Evolutionary conservation across 495 filamentous ascomycete species (phyloP).

Genomic region (Daldinia loculata): DNA sequence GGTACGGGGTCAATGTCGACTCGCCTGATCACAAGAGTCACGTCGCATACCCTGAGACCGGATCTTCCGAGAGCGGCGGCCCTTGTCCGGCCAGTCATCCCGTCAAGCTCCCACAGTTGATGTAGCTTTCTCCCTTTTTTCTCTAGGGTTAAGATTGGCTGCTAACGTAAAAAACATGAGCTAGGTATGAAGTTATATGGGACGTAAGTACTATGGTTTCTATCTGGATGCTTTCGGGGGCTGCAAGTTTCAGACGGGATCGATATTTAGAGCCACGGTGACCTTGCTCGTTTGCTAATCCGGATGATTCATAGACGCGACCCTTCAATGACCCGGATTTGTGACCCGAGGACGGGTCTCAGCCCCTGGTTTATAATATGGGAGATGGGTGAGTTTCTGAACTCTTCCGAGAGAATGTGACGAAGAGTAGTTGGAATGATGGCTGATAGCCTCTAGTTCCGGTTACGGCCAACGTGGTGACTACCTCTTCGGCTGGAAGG

Average conservation of each 20-base stretch:
- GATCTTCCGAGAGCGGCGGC: slow-evolving; percentile 45
- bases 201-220: slow-evolving; percentile 33
- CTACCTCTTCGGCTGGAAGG: slow-evolving; percentile 60
- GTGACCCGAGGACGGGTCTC: slow-evolving; percentile 52
- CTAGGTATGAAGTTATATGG: slow-evolving; percentile 49
- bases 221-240: background rate
- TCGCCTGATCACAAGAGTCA: slow-evolving; percentile 52
- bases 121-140: slow-evolving; percentile 20
- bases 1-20: slow-evolving; percentile 54
- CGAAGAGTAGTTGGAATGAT: background rate
- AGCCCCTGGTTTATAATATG: slow-evolving; percentile 58
- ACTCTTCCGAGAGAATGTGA: background rate
- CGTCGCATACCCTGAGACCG: slow-evolving; percentile 47
- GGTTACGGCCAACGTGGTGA: slow-evolving; percentile 59
- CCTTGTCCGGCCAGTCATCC: slow-evolving; percentile 52
- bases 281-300: background rate
- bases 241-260: background rate
- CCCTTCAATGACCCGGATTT: slow-evolving; percentile 50
- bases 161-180: no score
- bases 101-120: slow-evolving; percentile 48
- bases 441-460: slow-evolving; percentile 33
- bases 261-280: background rate
- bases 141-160: no score
- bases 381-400: slow-evolving; percentile 50
- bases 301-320: background rate